These are phyloP conservation scores for Penicillium dipodomyicola DNA, from an alignment of 495 filamentous ascomycete genomes.

Conservation along the genomic window DNA sequence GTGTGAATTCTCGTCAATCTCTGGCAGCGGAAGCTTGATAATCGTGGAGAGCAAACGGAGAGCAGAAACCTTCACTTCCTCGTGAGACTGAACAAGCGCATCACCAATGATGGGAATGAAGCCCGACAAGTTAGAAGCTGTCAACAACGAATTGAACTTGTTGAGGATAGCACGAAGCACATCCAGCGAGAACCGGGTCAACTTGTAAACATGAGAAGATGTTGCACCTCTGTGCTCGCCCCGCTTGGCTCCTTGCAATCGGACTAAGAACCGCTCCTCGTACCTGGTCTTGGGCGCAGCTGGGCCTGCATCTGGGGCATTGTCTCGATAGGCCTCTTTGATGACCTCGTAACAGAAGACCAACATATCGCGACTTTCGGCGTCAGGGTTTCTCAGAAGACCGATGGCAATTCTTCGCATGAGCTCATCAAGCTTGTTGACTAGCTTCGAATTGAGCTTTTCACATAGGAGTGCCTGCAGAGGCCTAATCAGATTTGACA, in stretches of 20 bases:
- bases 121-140: constrained; percentile 70
- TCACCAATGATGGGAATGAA: constrained; percentile 90
- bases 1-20: constrained; percentile 63
- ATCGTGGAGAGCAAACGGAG: constrained; percentile 80
- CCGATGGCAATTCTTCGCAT: constrained; percentile 79
- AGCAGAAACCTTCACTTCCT: constrained; percentile 85
- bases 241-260: constrained; percentile 67
- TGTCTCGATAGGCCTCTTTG: constrained; percentile 72
- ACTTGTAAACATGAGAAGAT: constrained; percentile 75
- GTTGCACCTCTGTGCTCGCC: constrained; percentile 61
- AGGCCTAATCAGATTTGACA: constrained; percentile 74
- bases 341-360: constrained; percentile 94
- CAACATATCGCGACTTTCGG: constrained; percentile 72
- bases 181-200: constrained; percentile 83
- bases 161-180: constrained; percentile 75
- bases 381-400: constrained; percentile 72
- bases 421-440: constrained; percentile 87
- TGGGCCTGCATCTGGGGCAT: constrained; percentile 26
- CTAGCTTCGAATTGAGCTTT: constrained; percentile 73
- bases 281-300: constrained; percentile 52
- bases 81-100: constrained; percentile 73
- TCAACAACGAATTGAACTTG: constrained; percentile 77
- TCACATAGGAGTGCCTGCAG: constrained; percentile 74
- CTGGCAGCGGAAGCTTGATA: constrained; percentile 75
- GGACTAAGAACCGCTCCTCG: constrained; percentile 71